These are phyloP conservation scores for Leptographium lundbergii DNA, from an alignment of 2,329 filamentous ascomycete genomes.

Conservation along the genomic window DNA sequence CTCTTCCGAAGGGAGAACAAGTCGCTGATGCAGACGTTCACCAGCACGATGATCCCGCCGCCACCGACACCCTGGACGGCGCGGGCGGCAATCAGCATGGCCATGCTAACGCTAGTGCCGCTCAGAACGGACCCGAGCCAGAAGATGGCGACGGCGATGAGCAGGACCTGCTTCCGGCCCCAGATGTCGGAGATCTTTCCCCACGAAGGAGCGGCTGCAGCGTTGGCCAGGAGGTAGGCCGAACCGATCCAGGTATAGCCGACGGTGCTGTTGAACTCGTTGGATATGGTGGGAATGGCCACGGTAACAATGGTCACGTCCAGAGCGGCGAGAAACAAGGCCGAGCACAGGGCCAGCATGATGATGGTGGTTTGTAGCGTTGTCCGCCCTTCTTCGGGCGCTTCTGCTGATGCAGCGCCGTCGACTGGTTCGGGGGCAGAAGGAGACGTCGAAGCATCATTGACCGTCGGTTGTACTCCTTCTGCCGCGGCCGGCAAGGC, in stretches of 20 bases:
- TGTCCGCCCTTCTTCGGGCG: slow-evolving; percentile 18
- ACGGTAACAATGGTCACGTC: slow-evolving; percentile 48
- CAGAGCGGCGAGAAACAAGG: slow-evolving; percentile 31
- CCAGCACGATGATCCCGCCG: slow-evolving; percentile 37
- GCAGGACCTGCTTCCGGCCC: slow-evolving; percentile 40
- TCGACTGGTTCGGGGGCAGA: not conserved
- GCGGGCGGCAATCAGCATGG: slow-evolving; percentile 32
- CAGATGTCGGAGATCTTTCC: slow-evolving; percentile 48
- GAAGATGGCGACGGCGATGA: slow-evolving; percentile 35
- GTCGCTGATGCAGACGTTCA: slow-evolving; percentile 41
- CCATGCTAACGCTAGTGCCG: slow-evolving; percentile 31
- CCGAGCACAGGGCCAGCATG: slow-evolving; percentile 26
- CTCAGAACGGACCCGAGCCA: slow-evolving; percentile 37
- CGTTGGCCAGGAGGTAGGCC: slow-evolving; percentile 58
- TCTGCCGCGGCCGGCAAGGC: not conserved
- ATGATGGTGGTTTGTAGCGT: slow-evolving; percentile 20
- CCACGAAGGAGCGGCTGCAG: slow-evolving; percentile 59
- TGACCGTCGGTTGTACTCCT: not conserved
- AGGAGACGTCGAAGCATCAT: not conserved
- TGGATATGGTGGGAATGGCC: slow-evolving; percentile 46
- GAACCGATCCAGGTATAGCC: slow-evolving; percentile 71
- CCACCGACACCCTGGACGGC: slow-evolving; percentile 39
- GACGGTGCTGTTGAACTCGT: slow-evolving; percentile 44
- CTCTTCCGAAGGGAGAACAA: slow-evolving; percentile 34
- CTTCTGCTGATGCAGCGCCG: not conserved